phyloP scores from a whole-genome alignment of 805 yeast genomes.

The Yamadazyma ubonensis region DNA sequence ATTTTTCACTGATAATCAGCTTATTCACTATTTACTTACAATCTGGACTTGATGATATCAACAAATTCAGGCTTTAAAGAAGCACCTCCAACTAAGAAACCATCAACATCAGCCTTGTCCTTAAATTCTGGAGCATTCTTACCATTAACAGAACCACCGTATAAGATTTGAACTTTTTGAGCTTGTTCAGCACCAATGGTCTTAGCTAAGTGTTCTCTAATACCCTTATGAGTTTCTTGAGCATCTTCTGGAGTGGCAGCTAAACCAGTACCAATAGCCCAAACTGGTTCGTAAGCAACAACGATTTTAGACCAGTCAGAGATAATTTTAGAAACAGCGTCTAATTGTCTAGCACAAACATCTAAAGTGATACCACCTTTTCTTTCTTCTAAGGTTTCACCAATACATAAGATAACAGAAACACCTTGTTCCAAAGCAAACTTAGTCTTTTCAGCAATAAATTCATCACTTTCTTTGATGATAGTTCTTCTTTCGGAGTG shows the following conservation, averaged over 20 bases:
- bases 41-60: conserved; percentile 91
- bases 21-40: conserved; percentile 43
- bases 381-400: conserved; percentile 96
- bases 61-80: conserved; percentile 97
- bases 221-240: conserved; percentile 86
- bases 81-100: conserved; percentile 99
- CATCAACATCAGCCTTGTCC: conserved; percentile 92
- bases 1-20: too few relatives aligned
- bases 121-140: conserved; percentile 86
- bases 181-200: conserved; percentile 81
- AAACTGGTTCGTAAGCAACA: conserved; percentile 98
- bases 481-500: conserved; percentile 98
- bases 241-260: conserved; percentile 99
- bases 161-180: conserved; percentile 79
- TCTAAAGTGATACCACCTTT: conserved; percentile 81
- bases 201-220: conserved; percentile 78
- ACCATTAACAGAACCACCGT: conserved; percentile 99
- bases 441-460: conserved; percentile 90
- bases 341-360: conserved; percentile 85
- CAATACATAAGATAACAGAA: conserved; percentile 92
- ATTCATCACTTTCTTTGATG: conserved; percentile 85
- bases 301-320: conserved; percentile 90
- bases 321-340: conserved; percentile 79
- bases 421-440: conserved; percentile 89
- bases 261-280: conserved; percentile 99